phyloP scores from a whole-genome alignment of 75 land plant genomes.

The Pseudotsuga menziesii region DNA sequence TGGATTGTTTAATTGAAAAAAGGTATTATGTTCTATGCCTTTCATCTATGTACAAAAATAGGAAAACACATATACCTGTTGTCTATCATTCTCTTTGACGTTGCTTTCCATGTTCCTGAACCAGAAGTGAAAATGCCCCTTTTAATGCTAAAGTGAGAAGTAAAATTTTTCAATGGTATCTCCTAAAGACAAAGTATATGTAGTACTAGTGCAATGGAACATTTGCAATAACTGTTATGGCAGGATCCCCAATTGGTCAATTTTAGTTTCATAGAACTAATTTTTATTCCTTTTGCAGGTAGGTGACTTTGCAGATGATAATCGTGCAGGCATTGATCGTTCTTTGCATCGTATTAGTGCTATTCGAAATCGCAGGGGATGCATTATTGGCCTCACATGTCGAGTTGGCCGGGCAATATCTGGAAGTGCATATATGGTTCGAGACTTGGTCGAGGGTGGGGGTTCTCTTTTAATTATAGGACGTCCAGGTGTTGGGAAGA shows the following conservation, averaged over 20 bases:
- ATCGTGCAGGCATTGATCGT: conserved; percentile 91
- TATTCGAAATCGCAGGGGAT: conserved; percentile 76
- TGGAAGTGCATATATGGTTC: conserved; percentile 81
- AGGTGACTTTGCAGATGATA: conserved; percentile 88
- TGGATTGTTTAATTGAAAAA: neutral
- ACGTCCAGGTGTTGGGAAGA: conserved; percentile 96
- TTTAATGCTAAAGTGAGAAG: neutral
- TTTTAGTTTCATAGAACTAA: neutral
- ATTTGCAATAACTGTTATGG: neutral
- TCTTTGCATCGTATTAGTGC: conserved; percentile 93
- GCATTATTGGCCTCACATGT: conserved; percentile 89
- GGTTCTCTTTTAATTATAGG: conserved; percentile 88
- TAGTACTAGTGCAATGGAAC: neutral
- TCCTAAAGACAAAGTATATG: neutral
- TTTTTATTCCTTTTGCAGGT: conserved; percentile 42
- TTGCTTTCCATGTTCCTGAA: neutral
- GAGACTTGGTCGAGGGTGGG: conserved; percentile 76
- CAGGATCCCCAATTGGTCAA: neutral
- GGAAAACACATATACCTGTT: neutral
- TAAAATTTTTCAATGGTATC: neutral
- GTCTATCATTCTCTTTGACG: neutral
- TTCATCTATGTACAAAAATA: neutral
- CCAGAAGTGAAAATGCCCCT: neutral
- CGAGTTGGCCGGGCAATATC: conserved; percentile 88
- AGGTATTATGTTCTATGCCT: neutral